Percentiles rank a stretch among this genome's conserved stretches.
Evolutionary conservation across 2,329 filamentous ascomycete species (phyloP).

Genomic region (Fusarium aywerte): DNA sequence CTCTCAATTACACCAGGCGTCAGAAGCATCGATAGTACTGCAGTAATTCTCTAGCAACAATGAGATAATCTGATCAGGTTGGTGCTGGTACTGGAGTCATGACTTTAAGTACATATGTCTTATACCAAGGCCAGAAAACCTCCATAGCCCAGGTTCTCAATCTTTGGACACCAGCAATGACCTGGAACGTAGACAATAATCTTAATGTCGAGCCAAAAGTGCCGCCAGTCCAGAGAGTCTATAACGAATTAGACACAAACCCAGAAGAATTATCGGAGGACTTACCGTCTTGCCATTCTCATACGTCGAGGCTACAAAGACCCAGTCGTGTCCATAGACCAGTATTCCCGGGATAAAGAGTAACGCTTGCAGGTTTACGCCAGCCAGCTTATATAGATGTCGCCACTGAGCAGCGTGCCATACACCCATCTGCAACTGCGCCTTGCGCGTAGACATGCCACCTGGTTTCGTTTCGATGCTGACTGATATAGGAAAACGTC

Average conservation of each 20-base stretch:
- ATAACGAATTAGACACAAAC: background rate
- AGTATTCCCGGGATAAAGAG: background rate
- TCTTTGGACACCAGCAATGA: background rate
- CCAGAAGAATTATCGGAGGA: background rate
- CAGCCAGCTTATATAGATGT: background rate
- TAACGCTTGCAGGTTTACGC: background rate
- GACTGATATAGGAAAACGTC: background rate
- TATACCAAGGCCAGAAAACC: slow-evolving; percentile 13
- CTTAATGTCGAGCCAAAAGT: background rate
- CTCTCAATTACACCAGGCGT: background rate
- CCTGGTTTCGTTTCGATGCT: slow-evolving; percentile 12
- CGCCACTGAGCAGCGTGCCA: slow-evolving; percentile 20
- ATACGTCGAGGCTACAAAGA: background rate
- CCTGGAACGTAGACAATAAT: background rate
- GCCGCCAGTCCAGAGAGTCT: slow-evolving; percentile 3
- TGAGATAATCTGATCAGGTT: background rate
- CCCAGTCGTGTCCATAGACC: background rate
- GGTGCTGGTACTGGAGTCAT: background rate
- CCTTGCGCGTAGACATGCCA: background rate
- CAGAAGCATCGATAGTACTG: background rate
- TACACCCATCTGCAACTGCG: slow-evolving; percentile 2
- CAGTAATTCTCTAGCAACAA: background rate
- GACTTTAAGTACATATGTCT: background rate
- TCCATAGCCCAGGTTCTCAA: background rate
- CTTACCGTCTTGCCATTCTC: slow-evolving; percentile 3